A percentile compares a stretch with the other conserved stretches of the same genome.
phyloP scores from a whole-genome alignment of 371 early-diverging fungal species.

The Hamiltosporidium tvaerminnensis region DNA sequence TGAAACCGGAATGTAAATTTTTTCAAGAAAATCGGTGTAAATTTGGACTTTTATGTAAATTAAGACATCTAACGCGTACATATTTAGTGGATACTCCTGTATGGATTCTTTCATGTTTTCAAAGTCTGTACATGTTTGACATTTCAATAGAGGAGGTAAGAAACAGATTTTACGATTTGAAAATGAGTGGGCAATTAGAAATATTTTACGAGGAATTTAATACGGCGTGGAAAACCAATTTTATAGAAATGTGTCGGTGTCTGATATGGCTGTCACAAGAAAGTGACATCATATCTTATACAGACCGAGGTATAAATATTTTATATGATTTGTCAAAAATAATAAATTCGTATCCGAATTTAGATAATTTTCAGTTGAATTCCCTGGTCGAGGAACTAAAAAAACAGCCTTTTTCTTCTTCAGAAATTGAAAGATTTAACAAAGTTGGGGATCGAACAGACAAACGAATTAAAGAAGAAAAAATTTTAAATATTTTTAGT shows the following conservation, averaged over 20 bases:
- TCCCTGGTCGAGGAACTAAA: neutral
- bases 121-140: slow-evolving; percentile 4
- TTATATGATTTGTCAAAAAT: neutral
- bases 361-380: slow-evolving; percentile 2
- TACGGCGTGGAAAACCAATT: slow-evolving; percentile 8
- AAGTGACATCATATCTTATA: neutral
- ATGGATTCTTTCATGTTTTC: slow-evolving; percentile 20
- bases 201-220: slow-evolving; percentile 11
- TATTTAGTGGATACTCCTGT: slow-evolving; percentile 27
- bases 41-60: slow-evolving; percentile 30
- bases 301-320: slow-evolving; percentile 16
- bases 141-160: slow-evolving; percentile 15
- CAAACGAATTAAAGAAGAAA: neutral
- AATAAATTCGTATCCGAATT: neutral
- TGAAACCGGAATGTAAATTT: slow-evolving; percentile 23
- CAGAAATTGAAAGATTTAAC: neutral
- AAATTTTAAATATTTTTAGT: too few species aligned
- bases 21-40: slow-evolving; percentile 26
- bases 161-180: neutral
- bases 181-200: slow-evolving; percentile 7
- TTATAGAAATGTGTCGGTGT: slow-evolving; percentile 3
- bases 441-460: neutral
- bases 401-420: neutral
- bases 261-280: slow-evolving; percentile 2
- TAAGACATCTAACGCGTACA: slow-evolving; percentile 10